phyloP scores from a whole-genome alignment of 129 eudicot genomes.

The Mikania micrantha region DNA sequence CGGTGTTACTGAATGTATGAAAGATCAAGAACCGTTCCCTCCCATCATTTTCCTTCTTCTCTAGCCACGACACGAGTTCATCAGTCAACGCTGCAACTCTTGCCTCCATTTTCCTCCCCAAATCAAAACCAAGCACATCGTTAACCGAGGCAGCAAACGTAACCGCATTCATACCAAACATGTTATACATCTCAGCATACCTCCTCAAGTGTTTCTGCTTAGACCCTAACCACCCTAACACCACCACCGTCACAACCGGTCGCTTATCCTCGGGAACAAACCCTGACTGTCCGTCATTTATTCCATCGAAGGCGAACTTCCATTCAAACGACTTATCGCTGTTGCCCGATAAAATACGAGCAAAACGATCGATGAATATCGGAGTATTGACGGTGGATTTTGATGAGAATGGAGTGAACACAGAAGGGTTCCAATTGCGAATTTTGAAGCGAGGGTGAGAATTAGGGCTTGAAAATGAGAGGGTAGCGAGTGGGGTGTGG shows the following conservation, averaged over 20 bases:
- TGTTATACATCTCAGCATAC: conserved; percentile 69
- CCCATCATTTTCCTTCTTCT: conserved; percentile 43
- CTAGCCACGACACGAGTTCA: conserved; percentile 61
- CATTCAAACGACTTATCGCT: conserved; percentile 24
- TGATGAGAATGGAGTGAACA: conserved; percentile 21
- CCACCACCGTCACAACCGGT: conserved; percentile 54
- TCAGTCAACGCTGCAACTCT: conserved; percentile 34
- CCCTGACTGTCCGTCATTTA: neutral
- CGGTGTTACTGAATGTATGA: conserved; percentile 92
- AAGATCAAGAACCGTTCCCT: conserved; percentile 63
- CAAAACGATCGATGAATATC: conserved; percentile 15
- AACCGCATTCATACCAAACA: conserved; percentile 53
- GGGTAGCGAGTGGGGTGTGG: conserved; percentile 13
- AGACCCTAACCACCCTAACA: conserved; percentile 90
- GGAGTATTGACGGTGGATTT: conserved; percentile 2
- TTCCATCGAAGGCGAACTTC: conserved; percentile 24
- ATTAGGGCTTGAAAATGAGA: conserved; percentile 22
- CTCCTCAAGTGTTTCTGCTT: conserved; percentile 67
- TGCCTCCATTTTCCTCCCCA: conserved; percentile 57
- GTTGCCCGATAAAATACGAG: conserved; percentile 29
- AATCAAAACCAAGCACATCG: conserved; percentile 65
- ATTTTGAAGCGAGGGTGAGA: conserved; percentile 7
- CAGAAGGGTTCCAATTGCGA: conserved; percentile 17
- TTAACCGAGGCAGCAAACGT: conserved; percentile 57
- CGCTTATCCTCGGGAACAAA: conserved; percentile 10